phyloP scores from a whole-genome alignment of 2,329 filamentous ascomycete genomes.

The Aureobasidium sp. region DNA sequence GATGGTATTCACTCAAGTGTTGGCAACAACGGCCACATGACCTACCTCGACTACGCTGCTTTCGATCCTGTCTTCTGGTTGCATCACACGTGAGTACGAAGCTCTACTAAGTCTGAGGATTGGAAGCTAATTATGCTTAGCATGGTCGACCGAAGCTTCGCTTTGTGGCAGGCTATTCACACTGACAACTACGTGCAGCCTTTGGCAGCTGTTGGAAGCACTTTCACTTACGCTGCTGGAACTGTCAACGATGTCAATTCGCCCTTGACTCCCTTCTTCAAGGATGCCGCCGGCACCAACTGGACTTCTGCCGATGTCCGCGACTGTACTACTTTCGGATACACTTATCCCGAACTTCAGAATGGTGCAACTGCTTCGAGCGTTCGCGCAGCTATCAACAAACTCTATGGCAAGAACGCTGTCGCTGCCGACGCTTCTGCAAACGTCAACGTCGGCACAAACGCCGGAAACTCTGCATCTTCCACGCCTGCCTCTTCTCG shows the following conservation, averaged over 20 bases:
- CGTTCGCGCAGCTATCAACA: slow-evolving; percentile 51
- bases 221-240: slow-evolving; percentile 54
- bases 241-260: slow-evolving; percentile 33
- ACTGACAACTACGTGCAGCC: slow-evolving; percentile 60
- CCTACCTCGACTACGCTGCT: slow-evolving; percentile 62
- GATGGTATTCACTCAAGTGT: slow-evolving; percentile 46
- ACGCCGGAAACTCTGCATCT: slow-evolving; percentile 34
- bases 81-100: slow-evolving; percentile 47
- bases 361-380: slow-evolving; percentile 34
- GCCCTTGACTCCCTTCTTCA: slow-evolving; percentile 61
- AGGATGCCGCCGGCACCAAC: slow-evolving; percentile 51
- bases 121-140: background rate
- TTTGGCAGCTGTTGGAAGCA: slow-evolving; percentile 45
- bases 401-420: slow-evolving; percentile 40
- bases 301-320: slow-evolving; percentile 61
- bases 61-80: slow-evolving; percentile 77
- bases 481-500: background rate
- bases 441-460: slow-evolving; percentile 28
- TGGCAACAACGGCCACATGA: slow-evolving; percentile 60
- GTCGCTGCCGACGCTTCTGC: background rate
- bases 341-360: slow-evolving; percentile 64
- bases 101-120: slow-evolving; percentile 24
- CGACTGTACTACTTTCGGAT: slow-evolving; percentile 57
- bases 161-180: slow-evolving; percentile 71
- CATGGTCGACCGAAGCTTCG: slow-evolving; percentile 67